phyloP scores from a whole-genome alignment of 805 yeast genomes.

The Scheffersomyces ergatensis region DNA sequence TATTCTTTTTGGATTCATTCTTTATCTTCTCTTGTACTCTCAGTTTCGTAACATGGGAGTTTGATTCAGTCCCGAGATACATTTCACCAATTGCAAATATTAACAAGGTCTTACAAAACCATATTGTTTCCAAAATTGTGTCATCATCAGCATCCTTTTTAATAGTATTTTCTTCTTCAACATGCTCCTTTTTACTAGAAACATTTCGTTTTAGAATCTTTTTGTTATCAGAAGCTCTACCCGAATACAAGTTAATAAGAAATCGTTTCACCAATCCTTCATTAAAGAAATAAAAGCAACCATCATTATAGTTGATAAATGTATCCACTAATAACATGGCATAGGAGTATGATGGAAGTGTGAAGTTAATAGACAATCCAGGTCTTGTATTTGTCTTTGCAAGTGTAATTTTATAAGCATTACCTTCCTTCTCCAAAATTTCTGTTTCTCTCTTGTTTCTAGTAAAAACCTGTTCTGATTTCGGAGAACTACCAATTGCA shows the following conservation, averaged over 20 bases:
- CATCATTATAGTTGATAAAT: constrained; percentile 76
- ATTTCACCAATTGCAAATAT: constrained; percentile 81
- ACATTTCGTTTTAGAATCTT: constrained; percentile 35
- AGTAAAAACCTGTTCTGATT: background rate
- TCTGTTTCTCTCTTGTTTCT: constrained; percentile 46
- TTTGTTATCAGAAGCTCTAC: constrained; percentile 36
- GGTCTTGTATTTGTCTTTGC: constrained; percentile 69
- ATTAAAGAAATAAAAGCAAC: constrained; percentile 80
- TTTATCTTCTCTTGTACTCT: constrained; percentile 9
- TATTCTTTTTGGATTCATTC: constrained; percentile 7
- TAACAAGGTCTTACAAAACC: constrained; percentile 73
- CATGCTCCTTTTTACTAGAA: constrained; percentile 19
- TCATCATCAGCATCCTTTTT: constrained; percentile 47
- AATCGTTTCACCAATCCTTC: constrained; percentile 75
- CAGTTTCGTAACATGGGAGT: constrained; percentile 34
- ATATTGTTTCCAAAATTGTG: constrained; percentile 68
- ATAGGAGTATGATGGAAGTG: constrained; percentile 73
- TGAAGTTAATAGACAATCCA: constrained; percentile 65
- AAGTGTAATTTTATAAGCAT: constrained; percentile 68
- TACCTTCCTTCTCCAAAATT: constrained; percentile 68
- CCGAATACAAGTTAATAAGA: constrained; percentile 61
- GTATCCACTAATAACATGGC: constrained; percentile 75
- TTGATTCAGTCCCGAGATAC: constrained; percentile 75
- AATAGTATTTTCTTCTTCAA: constrained; percentile 37
- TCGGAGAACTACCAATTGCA: constrained; percentile 4